Conservation (phyloP, 129 eudicot species). For the Calendula officinalis region DNA sequence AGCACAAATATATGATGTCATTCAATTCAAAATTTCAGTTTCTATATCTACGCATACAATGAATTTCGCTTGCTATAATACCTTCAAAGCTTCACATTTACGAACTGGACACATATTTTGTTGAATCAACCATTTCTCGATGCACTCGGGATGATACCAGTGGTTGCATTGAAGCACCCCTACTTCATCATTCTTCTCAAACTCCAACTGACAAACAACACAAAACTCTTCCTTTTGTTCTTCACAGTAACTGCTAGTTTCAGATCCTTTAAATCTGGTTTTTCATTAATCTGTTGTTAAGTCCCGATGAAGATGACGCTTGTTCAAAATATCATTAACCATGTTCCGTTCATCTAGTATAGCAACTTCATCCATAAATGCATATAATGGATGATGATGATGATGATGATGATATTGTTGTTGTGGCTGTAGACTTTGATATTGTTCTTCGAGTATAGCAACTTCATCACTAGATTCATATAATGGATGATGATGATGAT, state of each 20-base stretch:
- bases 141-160: slow-evolving; percentile 24
- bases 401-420: no score
- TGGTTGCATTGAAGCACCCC: slow-evolving; percentile 30
- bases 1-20: no score
- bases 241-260: background rate
- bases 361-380: no score
- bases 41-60: no score
- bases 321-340: background rate
- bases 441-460: no score
- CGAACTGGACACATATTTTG: slow-evolving; percentile 37
- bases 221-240: slow-evolving; percentile 12
- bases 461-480: no score
- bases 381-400: no score
- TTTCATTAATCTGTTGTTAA: background rate
- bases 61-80: background rate
- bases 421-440: no score
- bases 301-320: background rate
- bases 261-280: background rate
- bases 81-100: slow-evolving; percentile 5
- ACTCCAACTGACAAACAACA: slow-evolving; percentile 15
- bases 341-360: background rate
- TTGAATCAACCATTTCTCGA: slow-evolving; percentile 23
- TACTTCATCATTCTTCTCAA: slow-evolving; percentile 8
- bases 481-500: no score
- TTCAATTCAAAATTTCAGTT: no score